Conservation (phyloP, 2,329 filamentous ascomycete genomes). For the Trichoderma guizhouense region DNA sequence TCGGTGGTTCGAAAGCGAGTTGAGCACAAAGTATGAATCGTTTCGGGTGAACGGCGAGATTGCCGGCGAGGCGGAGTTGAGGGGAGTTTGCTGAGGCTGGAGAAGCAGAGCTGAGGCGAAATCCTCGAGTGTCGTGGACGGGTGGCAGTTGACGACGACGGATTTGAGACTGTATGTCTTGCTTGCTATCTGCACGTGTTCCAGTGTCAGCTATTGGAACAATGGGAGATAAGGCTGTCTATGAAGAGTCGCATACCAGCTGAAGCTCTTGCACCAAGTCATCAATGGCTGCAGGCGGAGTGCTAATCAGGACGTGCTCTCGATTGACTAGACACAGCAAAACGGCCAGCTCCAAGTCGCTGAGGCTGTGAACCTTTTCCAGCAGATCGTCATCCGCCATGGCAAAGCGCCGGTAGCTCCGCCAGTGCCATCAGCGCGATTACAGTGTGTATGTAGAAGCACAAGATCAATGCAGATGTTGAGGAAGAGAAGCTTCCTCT, state of each 20-base stretch:
- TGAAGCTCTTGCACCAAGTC: constrained; percentile 71
- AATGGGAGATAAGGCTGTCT: background rate
- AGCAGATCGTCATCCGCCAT: constrained; percentile 64
- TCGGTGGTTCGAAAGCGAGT: constrained; percentile 31
- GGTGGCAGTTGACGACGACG: constrained; percentile 68
- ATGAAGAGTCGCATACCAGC: constrained; percentile 46
- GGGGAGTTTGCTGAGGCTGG: constrained; percentile 24
- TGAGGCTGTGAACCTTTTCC: constrained; percentile 70
- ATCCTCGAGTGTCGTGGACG: constrained; percentile 73
- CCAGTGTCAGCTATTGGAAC: background rate
- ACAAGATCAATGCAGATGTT: background rate
- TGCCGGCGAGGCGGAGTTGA: constrained; percentile 24
- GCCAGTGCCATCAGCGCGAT: constrained; percentile 28
- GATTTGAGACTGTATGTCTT: constrained; percentile 71
- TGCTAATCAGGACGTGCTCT: constrained; percentile 87
- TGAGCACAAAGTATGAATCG: constrained; percentile 32
- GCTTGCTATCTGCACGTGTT: constrained; percentile 54
- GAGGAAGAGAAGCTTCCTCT: background rate
- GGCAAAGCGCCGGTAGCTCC: constrained; percentile 24
- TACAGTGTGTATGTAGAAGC: background rate
- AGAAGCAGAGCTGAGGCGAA: constrained; percentile 70
- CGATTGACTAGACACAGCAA: constrained; percentile 76
- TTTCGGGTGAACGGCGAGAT: constrained; percentile 27
- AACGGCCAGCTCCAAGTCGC: constrained; percentile 82
- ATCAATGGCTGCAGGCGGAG: constrained; percentile 58